Base-by-base conservation (phyloP, 306 rosid genomes). In the Canavalia ensiformis region DNA sequence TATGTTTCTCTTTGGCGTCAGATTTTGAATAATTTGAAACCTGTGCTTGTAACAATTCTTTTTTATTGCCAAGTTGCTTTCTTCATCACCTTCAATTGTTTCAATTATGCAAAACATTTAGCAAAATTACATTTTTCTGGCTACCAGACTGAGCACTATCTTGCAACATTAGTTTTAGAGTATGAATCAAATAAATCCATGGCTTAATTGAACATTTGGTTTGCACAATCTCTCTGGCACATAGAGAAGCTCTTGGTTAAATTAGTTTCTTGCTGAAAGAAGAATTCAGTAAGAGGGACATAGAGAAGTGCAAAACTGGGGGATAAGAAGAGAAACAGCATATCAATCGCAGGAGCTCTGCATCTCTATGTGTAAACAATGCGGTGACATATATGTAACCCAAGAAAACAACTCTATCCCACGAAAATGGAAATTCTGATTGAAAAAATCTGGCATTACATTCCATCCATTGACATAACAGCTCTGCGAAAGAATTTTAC, bases 11-110 rank as follows among this genome's bases (percentile, higher is more conserved):
- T 30, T 28, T 35, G 37, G 7, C 37, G 28, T 18, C 10, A 41
- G 13, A 25, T 58, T 78, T 41, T 18, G 25, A 18, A 18, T 18
- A 18, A 18, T 18, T 18, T 18, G 25, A 18, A 18, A 18, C 45
- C 6, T 41, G 3, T 2, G 45, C 45, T 41, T 41, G 45, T 41
- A 41, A 41, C 45, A 6, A 41, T 41, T 41, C 6, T 2, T 2
- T 2, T 41, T 41, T 6, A 41, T 41, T 2, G 45, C 49, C 47
- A 49, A 49, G 39, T 35, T 28, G 7, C 71, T 64, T 75, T 44
- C n/a, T 68, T 11, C 18, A 10, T 42, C 29, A 45, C 18, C 71
- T 45, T 75, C 49, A 63, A n/a, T 62, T 34, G 42, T 33, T 72
- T 52, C 8, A 12, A 72, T 31, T 30, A 31, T n/a, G 50, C 34